Base-by-base conservation (phyloP, 306 rosid genomes). In the Cucurbita pepo region DNA sequence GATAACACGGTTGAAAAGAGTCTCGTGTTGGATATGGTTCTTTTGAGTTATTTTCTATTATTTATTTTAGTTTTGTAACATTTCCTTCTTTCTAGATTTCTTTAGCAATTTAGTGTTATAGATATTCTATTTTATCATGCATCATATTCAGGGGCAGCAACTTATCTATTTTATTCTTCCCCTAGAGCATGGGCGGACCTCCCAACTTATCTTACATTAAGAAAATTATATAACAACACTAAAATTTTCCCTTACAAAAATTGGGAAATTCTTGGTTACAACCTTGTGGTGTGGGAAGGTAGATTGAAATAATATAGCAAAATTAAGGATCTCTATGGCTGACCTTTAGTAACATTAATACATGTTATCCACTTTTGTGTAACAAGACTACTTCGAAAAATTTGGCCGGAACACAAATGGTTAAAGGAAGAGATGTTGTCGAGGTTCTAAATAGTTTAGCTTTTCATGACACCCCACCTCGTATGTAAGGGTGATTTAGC, bases 361-460 rank as follows among this genome's bases (percentile, higher is more conserved):
- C 12, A 47, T 22, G 14, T 61, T 11, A 44, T n/a, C 38, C 71
- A 41, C 44, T 56, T 45, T 44, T 81, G 44, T 83, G 77, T 84
- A 92, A 94, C 96, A 93, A 93, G 77, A 91, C 97, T 19, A 89
- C 94, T 19, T 75, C 89, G 83, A 94, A 91, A 87, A 89, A 89
- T 79, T 65, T 91, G 40, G 97, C 88, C 1, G 97, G 95, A 50
- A 94, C 84, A 82, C 95, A 94, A 52, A 89, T 91, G 99, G 99
- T 94, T 63, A 97, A 96, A 77, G 97, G 96, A 60, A 83, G 87
- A 84, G 92, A 94, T 53, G 99, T 94, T 66, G 97, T 94, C 21
- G 85, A 83, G 15, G 99, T 94, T 51, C 81, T 94, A 69, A 88
- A 82, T 71, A 51, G 79, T 70, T 94, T 96, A 0, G 97, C 97